Conservation (phyloP, 1,139 yeast genomes). For the Blastobotrys persicus region DNA sequence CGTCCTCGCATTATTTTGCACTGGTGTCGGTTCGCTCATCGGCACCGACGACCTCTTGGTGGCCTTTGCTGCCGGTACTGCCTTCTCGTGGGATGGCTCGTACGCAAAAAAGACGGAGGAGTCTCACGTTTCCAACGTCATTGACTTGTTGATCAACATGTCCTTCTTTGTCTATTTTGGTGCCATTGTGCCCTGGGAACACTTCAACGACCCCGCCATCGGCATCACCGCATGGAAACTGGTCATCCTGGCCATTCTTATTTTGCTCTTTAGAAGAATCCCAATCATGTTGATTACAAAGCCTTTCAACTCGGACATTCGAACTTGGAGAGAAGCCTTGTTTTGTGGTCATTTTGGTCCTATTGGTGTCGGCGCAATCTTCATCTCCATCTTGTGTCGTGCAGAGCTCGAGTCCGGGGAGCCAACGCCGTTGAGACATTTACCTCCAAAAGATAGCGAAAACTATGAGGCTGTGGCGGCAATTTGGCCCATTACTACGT, state of each 20-base stretch:
- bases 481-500: constrained; percentile 90
- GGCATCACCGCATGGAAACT: constrained; percentile 86
- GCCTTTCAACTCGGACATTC: constrained; percentile 85
- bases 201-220: constrained; percentile 61
- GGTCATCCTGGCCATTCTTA: constrained; percentile 74
- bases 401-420: constrained; percentile 68
- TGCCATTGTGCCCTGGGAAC: constrained; percentile 90
- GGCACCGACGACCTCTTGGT: constrained; percentile 93
- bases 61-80: constrained; percentile 93
- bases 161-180: constrained; percentile 93
- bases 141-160: constrained; percentile 69
- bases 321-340: constrained; percentile 92
- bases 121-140: constrained; percentile 88
- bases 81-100: constrained; percentile 97
- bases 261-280: constrained; percentile 77
- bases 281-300: constrained; percentile 82
- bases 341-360: constrained; percentile 99
- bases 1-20: constrained; percentile 80
- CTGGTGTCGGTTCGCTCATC: constrained; percentile 88
- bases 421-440: constrained; percentile 56
- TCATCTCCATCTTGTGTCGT: constrained; percentile 82
- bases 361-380: constrained; percentile 95
- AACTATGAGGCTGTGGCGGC: constrained; percentile 69
- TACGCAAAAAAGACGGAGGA: constrained; percentile 85
- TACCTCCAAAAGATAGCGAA: constrained; percentile 55